Evolutionary conservation across 495 filamentous ascomycete species (phyloP), one percentile per base, ranked within the genome.

Genomic region (Symbiotaphrina buchneri): DNA sequence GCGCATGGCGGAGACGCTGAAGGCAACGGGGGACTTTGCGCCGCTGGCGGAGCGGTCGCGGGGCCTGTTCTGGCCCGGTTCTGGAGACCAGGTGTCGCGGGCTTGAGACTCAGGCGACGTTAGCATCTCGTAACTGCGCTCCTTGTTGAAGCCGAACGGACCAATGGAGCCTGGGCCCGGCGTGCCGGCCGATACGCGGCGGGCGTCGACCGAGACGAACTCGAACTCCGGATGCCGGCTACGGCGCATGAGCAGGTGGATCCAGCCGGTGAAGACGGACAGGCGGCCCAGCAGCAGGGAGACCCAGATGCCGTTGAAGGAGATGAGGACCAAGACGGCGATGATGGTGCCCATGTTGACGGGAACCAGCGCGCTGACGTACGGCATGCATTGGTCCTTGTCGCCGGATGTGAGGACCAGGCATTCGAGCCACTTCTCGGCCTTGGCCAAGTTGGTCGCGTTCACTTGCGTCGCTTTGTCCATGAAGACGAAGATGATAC

Each of bases 141-240:
- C n/a, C n/a, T n/a, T n/a, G n/a, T n/a, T n/a, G n/a, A n/a, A n/a
- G n/a, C n/a, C n/a, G n/a, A n/a, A n/a, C n/a, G n/a, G n/a, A n/a
- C n/a, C n/a, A n/a, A n/a, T n/a, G n/a, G n/a, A n/a, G n/a, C n/a
- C n/a, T n/a, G n/a, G n/a, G n/a, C n/a, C n/a, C n/a, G n/a, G 22
- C 22, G 13, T 25, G 8, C 22, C 13, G 22, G n/a, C n/a, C 13
- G 71, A 63, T 42, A 67, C 53, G 29, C 61, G 50, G 35, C 67
- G 64, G 16, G 81, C 83, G 40, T 94, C 85, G 14, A 74, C 74
- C 10, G 77, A 84, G 38, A 91, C 81, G 41, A 91, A 95, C 42
- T 95, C 87, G 34, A 63, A 56, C n/a, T n/a, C n/a, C n/a, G n/a
- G n/a, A n/a, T n/a, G n/a, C 35, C 44, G 40, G 14, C 51, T 39